Evolutionary conservation across 2,329 filamentous ascomycete genomes (phyloP), one percentile per base, ranked within the genome.

Genomic region (Cytospora piceicola): DNA sequence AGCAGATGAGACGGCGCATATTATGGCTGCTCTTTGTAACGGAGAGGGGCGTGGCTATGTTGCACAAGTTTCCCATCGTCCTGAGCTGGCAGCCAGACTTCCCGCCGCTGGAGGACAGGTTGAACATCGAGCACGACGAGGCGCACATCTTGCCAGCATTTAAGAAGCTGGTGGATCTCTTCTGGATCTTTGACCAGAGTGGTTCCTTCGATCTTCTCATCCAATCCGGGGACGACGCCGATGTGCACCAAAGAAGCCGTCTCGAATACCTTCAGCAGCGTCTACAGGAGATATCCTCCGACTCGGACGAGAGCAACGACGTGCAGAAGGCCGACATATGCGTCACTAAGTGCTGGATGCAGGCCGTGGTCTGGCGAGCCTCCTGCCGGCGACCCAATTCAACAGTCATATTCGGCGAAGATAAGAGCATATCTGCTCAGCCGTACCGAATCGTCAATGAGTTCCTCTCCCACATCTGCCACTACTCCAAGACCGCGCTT

Each of bases 341-440:
- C 64, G 80, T 83, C 3, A 83, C 81, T 0, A 73, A 79, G 1
- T 80, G 82, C 55, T 83, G 81, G 81, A 83, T 83, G 81, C 77
- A 80, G 9, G 78, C 81, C 52, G 76, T 83, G 3, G 67, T 83
- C 17, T 83, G 81, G 81, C 76, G 80, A 20, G 75, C 79, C 1
- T 76, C 78, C 0, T 71, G 77, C 32, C 75, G 72, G 36, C 68
- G 69, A 27, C 69, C 71, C 56, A 63, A 61, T 4, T 5, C 39
- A 24, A 66, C 70, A 22, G 24, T 22, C 30, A 58, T 56, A 27
- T 39, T 42, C 59, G 30, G 60, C 15, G 58, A 67, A 22, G 61
- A 68, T 17, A 65, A 76, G 12, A 72, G 71, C n/a, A 67, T 75
- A 51, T 65, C 71, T 34, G 69, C 75, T 67, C 73, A 78, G 61